Evolutionary conservation across 305 asterid species (phyloP).

Genomic region (Fraxinus nigra): DNA sequence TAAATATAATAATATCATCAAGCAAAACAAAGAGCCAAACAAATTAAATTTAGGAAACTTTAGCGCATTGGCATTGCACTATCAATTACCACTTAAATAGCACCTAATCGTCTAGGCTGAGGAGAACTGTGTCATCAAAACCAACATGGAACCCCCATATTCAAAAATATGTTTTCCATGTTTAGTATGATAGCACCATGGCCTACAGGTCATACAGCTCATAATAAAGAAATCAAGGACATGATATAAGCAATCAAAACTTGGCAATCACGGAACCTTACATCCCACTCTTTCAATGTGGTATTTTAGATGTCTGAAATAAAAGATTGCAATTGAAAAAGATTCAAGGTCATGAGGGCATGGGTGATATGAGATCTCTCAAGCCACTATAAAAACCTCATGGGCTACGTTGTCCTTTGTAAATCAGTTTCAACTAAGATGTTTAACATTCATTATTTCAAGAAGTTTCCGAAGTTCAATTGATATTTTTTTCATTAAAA

Average conservation of each 20-base stretch:
- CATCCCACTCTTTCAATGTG: neutral
- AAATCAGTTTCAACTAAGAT: neutral
- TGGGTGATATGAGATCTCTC: neutral
- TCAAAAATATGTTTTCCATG: neutral
- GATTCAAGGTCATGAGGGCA: neutral
- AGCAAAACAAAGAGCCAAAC: conserved; percentile 11
- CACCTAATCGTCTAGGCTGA: conserved; percentile 3
- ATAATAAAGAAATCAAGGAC: neutral
- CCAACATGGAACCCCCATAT: neutral
- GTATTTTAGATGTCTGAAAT: neutral
- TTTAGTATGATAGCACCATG: neutral
- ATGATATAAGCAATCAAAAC: neutral
- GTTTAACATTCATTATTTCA: neutral
- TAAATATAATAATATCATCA: conserved; percentile 22
- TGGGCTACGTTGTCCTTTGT: neutral
- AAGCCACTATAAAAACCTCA: neutral
- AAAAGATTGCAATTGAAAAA: neutral
- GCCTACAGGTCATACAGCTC: neutral
- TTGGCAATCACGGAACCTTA: neutral
- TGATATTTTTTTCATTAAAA: neutral
- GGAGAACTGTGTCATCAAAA: neutral
- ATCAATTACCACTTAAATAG: conserved; percentile 1
- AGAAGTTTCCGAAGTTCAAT: neutral
- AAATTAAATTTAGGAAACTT: conserved; percentile 4
- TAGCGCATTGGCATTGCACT: conserved; percentile 4